These are phyloP conservation scores for Mycosphaerella sp. DNA, from an alignment of 2,329 filamentous ascomycete genomes.

Conservation along the genomic window DNA sequence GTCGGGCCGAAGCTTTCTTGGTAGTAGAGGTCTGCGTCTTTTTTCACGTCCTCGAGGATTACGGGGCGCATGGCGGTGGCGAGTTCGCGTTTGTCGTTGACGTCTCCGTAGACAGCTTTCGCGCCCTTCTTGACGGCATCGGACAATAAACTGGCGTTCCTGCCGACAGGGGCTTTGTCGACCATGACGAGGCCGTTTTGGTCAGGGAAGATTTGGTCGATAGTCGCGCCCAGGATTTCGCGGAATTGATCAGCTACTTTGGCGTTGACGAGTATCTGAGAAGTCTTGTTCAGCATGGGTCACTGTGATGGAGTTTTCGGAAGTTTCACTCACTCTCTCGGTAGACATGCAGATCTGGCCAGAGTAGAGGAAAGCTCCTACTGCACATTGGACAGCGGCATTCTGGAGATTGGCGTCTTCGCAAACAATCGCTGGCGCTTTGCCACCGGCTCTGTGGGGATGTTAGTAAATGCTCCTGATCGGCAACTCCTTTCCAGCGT, in stretches of 20 bases:
- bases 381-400: slow-evolving; percentile 60
- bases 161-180: slow-evolving; percentile 41
- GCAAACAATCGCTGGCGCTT: slow-evolving; percentile 68
- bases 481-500: no score
- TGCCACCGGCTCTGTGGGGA: slow-evolving; percentile 57
- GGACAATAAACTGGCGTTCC: slow-evolving; percentile 49
- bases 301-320: no score
- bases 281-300: no score
- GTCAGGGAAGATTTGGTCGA: slow-evolving; percentile 44
- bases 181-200: slow-evolving; percentile 38
- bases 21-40: slow-evolving; percentile 66
- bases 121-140: slow-evolving; percentile 56
- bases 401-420: slow-evolving; percentile 69
- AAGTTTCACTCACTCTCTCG: background rate
- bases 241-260: slow-evolving; percentile 53
- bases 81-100: slow-evolving; percentile 22
- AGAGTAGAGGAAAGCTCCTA: slow-evolving; percentile 62
- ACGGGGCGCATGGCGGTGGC: slow-evolving; percentile 52
- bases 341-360: slow-evolving; percentile 66
- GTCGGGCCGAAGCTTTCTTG: slow-evolving; percentile 71
- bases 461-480: no score
- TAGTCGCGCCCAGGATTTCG: slow-evolving; percentile 42
- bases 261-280: slow-evolving; percentile 32
- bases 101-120: slow-evolving; percentile 46
- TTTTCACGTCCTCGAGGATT: slow-evolving; percentile 59